Percentiles rank a stretch among this genome's conserved stretches.
These are phyloP conservation scores for Haberlea rhodopensis DNA, from an alignment of 257 asterid genomes.

Conservation along the genomic window DNA sequence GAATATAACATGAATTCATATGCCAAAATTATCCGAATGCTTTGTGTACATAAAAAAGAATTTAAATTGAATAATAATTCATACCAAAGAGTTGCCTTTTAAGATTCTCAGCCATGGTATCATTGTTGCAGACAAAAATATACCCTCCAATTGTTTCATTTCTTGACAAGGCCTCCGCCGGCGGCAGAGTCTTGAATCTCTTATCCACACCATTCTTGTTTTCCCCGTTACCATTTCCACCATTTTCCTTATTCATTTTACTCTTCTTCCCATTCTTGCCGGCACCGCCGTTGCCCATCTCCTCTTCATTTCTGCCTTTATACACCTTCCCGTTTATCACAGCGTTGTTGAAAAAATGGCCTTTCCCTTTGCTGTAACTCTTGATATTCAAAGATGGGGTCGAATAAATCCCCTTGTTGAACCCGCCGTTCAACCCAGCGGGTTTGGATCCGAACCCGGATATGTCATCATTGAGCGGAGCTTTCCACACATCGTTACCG, in stretches of 20 bases:
- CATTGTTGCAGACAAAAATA: conserved; percentile 94
- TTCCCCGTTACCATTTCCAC: conserved; percentile 30
- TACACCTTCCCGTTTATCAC: conserved; percentile 48
- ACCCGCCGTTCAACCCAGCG: conserved; percentile 90
- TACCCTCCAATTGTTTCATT: conserved; percentile 92
- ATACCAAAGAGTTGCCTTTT: conserved; percentile 89
- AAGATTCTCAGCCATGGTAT: conserved; percentile 95
- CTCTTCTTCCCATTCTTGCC: conserved; percentile 66
- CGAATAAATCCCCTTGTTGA: conserved; percentile 73
- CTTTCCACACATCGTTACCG: conserved; percentile 54
- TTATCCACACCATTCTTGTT: conserved; percentile 60
- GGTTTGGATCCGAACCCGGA: conserved; percentile 48
- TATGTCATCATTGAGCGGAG: conserved; percentile 31
- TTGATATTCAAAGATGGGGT: conserved; percentile 45
- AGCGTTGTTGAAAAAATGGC: conserved; percentile 35
- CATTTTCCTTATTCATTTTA: too few relatives aligned
- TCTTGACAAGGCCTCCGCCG: conserved; percentile 84
- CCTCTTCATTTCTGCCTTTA: conserved; percentile 51
- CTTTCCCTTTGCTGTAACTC: conserved; percentile 43
- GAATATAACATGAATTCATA: too few relatives aligned
- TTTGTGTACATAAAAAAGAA: too few relatives aligned
- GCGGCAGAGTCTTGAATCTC: conserved; percentile 93
- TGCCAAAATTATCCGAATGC: too few relatives aligned
- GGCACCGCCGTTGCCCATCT: conserved; percentile 29
- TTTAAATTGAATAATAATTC: too few relatives aligned